Base-by-base conservation (phyloP, 805 yeast genomes). In the Saccharomycopsis sp. region DNA sequence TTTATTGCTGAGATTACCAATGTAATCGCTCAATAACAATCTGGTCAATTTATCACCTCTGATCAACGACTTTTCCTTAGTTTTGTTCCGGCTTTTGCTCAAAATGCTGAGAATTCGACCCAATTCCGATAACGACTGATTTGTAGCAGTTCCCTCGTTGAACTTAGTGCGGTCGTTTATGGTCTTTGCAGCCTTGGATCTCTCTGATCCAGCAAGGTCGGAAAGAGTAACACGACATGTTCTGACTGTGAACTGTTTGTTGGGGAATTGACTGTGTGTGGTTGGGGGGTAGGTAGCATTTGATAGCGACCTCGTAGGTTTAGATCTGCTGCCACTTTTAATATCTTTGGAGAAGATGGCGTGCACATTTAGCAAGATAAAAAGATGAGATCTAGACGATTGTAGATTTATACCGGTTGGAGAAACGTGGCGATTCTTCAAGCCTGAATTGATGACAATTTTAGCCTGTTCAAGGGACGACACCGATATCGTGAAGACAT, bases 171-270 rank as follows among this genome's bases (percentile, higher is more conserved):
- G 82, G 8, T 69, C 68, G 34, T 24, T 18, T 14, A 24, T 14
- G 0, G 82, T 77, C 57, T 73, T 72, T 1, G 83, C 76, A 12
- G 69, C 61, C 58, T 76, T 78, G 8, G 78, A 71, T 63, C 83
- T 71, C 65, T 81, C 84, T 7, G 80, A 71, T 1, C 84, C 83
- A 1, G 84, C 82, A 18, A 81, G 63, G 62, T 81, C 84, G 0
- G 79, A 79, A 48, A 81, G 66, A 0, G 79, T 76, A 24, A 81
- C 67, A 52, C 80, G 71, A 3, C 79, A 65, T 1, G 71, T 65
- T 41, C 62, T 65, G 1, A 59, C 51, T 20, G 34, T 51, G 53
- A 59, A 18, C 3, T 37, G 51, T 23, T 56, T 59, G 8, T 56
- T 56, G 2, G 62, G 62, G 18, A 59, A 48, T 3, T 47, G 12